Evolutionary conservation across 345 rosid species (phyloP), one percentile per base, ranked within the genome.

Genomic region (Erysimum cheiranthoides): DNA sequence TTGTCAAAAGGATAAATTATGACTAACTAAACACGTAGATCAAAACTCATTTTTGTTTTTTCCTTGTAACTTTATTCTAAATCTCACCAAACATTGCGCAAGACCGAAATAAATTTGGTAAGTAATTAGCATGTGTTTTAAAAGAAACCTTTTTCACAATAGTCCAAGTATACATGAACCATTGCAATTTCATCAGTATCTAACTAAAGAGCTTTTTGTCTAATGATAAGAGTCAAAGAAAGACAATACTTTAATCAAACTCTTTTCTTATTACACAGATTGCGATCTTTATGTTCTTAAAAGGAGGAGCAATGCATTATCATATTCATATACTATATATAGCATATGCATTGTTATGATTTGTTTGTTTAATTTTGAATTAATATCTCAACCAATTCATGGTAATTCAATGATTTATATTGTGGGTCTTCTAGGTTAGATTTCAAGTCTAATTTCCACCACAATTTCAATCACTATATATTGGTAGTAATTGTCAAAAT

Each of bases 151-250:
- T 62, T 69, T 65, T 35, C 43, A 61, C 58, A 61, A 75, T 60
- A 61, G 70, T 69, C 79, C 74, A 69, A 69, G 58, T 76, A 61
- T 76, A 75, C 74, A 76, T 69, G 75, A 69, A 76, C 63, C 75
- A 61, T 34, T 61, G 40, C 70, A 43, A 5, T 45, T 32, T 56
- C 57, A 53, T 40, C 16, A 42, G 54, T 51, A 50, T 60, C 56
- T 75, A 47, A 30, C 34, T 17, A 32, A 66, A 38, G 51, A 35
- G 21, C 31, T 62, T 76, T 56, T 68, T 50, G 32, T 31, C 63
- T 40, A 60, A 61, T 60, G 47, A 75, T 49, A 10, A 66, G 64
- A 76, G 75, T 76, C 80, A 76, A 70, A 17, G 54, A 70, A 52
- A 53, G 65, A 62, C 71, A 45, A 51, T 64, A 73, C 77, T 64